Conservation (phyloP, 257 asterid species). For the Salvia splendens region DNA sequence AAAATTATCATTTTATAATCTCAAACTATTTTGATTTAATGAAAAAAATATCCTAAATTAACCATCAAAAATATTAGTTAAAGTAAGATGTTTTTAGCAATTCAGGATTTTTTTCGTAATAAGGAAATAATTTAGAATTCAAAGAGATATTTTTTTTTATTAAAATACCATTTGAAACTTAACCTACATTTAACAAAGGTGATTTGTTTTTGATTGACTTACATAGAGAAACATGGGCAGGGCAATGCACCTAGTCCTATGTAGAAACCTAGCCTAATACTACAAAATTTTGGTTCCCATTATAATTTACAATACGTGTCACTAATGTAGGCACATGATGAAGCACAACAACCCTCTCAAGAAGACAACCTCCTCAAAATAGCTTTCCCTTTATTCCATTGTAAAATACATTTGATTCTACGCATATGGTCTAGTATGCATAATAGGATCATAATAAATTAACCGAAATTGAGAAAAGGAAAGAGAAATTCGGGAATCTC, state of each 20-base stretch:
- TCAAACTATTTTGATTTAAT: too few species aligned
- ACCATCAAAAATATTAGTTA: too few species aligned
- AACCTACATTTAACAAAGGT: too few species aligned
- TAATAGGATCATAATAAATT: not conserved
- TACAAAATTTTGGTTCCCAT: not conserved
- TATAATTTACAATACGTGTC: not conserved
- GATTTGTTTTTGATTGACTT: not conserved
- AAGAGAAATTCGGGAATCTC: not conserved
- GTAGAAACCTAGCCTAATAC: not conserved
- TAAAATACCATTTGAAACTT: too few species aligned
- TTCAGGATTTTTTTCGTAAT: too few species aligned
- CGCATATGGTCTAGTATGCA: constrained; percentile 17
- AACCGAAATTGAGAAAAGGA: not conserved
- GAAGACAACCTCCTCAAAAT: not conserved
- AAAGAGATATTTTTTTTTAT: too few species aligned
- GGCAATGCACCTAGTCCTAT: constrained; percentile 28
- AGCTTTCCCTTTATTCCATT: not conserved
- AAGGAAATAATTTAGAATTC: too few species aligned
- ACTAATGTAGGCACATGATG: constrained; percentile 11
- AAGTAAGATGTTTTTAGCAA: too few species aligned
- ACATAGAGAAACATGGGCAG: not conserved
- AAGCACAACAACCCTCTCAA: constrained; percentile 1
- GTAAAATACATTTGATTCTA: constrained; percentile 10
- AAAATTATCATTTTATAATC: too few species aligned
- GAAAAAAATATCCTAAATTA: too few species aligned